Percentiles rank a stretch among this genome's conserved stretches.
phyloP scores from a whole-genome alignment of 768 basidiomycete genomes.

The Lyophyllum decastes region DNA sequence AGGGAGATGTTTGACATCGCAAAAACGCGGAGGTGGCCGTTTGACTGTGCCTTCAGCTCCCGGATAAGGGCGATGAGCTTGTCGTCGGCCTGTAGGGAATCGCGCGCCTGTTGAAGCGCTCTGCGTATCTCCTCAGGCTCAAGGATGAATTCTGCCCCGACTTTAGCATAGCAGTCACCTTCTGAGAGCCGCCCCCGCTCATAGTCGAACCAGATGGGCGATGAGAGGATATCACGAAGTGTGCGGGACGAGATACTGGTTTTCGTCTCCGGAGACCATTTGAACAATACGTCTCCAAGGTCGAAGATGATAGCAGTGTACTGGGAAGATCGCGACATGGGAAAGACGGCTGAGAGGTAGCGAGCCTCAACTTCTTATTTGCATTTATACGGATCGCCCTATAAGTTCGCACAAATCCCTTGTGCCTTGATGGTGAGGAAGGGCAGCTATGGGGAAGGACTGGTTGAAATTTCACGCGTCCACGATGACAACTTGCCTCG shows the following conservation, averaged over 20 bases:
- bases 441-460: conserved; percentile 4
- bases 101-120: conserved; percentile 49
- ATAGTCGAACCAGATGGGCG: conserved; percentile 54
- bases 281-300: conserved; percentile 57
- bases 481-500: conserved; percentile 18
- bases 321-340: conserved; percentile 9
- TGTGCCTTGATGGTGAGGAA: conserved; percentile 19
- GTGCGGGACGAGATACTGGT: conserved; percentile 42
- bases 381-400: conserved; percentile 12
- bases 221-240: conserved; percentile 43
- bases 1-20: conserved; percentile 64
- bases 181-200: conserved; percentile 48
- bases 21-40: conserved; percentile 39
- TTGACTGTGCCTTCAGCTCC: conserved; percentile 41
- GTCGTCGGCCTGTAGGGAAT: conserved; percentile 45
- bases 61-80: conserved; percentile 47
- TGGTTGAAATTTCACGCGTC: conserved; percentile 13
- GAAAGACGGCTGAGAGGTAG: neutral
- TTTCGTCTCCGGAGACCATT: conserved; percentile 49
- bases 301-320: conserved; percentile 50
- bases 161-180: conserved; percentile 41
- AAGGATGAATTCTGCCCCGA: conserved; percentile 41
- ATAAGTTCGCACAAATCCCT: neutral
- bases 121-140: conserved; percentile 38
- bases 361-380: neutral